Evolutionary conservation across 139 green algal genomes (phyloP), one percentile per base, ranked within the genome.

Genomic region (Mesotaenium endlicherianum): DNA sequence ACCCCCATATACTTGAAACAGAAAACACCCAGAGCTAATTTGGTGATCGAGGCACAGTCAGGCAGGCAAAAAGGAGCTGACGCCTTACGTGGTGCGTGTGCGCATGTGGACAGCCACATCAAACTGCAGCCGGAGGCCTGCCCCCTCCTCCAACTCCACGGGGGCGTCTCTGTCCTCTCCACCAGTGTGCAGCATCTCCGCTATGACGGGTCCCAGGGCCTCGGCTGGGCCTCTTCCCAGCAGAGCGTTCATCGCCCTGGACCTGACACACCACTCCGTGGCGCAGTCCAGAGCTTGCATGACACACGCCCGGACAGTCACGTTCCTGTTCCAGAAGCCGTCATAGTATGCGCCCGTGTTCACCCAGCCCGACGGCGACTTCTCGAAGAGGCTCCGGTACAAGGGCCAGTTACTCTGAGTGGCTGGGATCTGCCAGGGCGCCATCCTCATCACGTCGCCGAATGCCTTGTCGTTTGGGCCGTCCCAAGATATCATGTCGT

Each of bases 221-320:
- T 36, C 16, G 6, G 39, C 41, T 26, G 71, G 40, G 34, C 71
- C 71, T 16, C 41, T 34, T 20, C 2, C 17, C 2, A 80, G 39
- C 34, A 80, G 71, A 26, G 43, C 16, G 17, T 53, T 34, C 17
- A 80, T 53, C 38, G 71, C 43, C 16, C 11, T 36, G 31, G 71
- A 71, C 17, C 57, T 40, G 20, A 80, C 38, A 26, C 71, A 80
- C 71, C 71, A 80, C 16, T 59, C n/a, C 17, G 8, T 58, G 6
- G 34, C 34, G 71, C 71, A 80, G 16, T 55, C 31, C 26, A 80
- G 57, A 2, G 71, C 71, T 5, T n/a, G 16, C 1, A 80, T 40
- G 20, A 80, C 41, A 26, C 71, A 80, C 2, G 26, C 3, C 4
- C 30, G n/a, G 2, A 80, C 45, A n/a, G 16, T 36, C 31, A 30